Evolutionary conservation across 1,284 basidiomycete genomes (phyloP).

Genomic region (Amylostereum chailletii): DNA sequence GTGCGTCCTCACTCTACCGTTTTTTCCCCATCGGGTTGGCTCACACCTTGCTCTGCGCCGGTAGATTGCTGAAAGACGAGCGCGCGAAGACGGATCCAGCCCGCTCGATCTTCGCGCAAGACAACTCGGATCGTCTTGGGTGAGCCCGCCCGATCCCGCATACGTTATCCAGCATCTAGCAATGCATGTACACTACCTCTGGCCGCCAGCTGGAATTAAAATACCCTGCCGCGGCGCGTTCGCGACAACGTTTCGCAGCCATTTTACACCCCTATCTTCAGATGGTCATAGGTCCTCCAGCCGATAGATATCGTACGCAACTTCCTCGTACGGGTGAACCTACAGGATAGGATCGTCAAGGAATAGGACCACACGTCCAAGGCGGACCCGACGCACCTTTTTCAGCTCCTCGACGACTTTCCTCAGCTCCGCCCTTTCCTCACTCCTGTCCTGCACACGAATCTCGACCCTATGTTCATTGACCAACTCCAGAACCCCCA

Average conservation of each 20-base stretch:
- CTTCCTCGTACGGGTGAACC: constrained; percentile 52
- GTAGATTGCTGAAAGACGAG: constrained; percentile 67
- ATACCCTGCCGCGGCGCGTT: no score
- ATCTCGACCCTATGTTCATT: constrained; percentile 49
- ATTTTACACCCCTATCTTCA: not conserved
- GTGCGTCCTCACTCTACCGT: constrained; percentile 33
- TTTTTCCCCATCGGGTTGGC: constrained; percentile 3
- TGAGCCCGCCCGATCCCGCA: constrained; percentile 8
- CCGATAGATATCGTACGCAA: constrained; percentile 47
- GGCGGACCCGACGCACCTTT: constrained; percentile 25
- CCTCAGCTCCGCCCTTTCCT: constrained; percentile 25
- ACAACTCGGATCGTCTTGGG: constrained; percentile 28
- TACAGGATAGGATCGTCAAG: constrained; percentile 13
- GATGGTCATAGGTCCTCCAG: constrained; percentile 30
- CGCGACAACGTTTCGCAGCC: not conserved
- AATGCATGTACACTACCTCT: no score
- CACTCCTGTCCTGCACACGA: constrained; percentile 31
- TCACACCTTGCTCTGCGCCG: not conserved
- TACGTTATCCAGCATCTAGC: no score
- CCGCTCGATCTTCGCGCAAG: constrained; percentile 39
- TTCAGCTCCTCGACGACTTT: constrained; percentile 36
- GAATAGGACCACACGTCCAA: not conserved
- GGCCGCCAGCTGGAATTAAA: no score
- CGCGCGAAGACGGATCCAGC: constrained; percentile 42
- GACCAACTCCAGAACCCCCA: constrained; percentile 35